Base-by-base conservation (phyloP, 164 flowering plant species). In the Malania oleifera region DNA sequence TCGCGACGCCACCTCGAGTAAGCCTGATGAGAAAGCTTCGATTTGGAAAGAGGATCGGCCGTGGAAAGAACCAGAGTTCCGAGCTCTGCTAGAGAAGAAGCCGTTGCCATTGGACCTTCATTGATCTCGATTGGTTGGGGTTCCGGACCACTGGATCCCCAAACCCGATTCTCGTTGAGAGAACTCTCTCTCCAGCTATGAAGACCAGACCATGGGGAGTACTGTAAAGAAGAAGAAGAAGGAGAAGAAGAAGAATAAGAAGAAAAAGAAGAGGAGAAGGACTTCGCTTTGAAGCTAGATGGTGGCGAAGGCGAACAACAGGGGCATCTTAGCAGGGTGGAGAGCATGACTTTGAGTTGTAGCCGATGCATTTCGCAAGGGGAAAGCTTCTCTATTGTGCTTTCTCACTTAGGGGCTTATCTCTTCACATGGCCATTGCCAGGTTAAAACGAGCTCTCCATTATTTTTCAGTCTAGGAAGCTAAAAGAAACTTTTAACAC, bases 11-110 rank as follows among this genome's bases (percentile, higher is more conserved):
- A 92, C 25, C 63, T 56, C 3, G 89, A 68, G 70, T 74, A 92
- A 52, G 89, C 96, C 28, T 81, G 41, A 61, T 92, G 96, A 43
- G 98, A 82, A 45, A 89, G 81, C 70, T 59, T 69, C 28, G 93
- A 75, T 66, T 92, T 92, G 37, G 73, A 8, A 27, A 85, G 62
- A 52, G 98, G 96, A 66, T 92, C 96, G 25, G 74, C 57, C 48
- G 98, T 89, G 60, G 93, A 85, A 56, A 92, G 89, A 70, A 92
- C 89, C 34, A 84, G 52, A 57, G 83, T 54, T 14, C 93, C 98
- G 48, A 88, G 76, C 66, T 89, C 96, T 3, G 96, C 81, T 7
- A 92, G 72, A 38, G 95, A 91, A 51, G 90, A 70, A 54, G 67
- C 70, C 40, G 70, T 48, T 1, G 54, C 67, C 39, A 63, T 48